Evolutionary conservation across 108 stramenopile species (phyloP), one percentile per base, ranked within the genome.

Genomic region (Discostella pseudostelligera): DNA sequence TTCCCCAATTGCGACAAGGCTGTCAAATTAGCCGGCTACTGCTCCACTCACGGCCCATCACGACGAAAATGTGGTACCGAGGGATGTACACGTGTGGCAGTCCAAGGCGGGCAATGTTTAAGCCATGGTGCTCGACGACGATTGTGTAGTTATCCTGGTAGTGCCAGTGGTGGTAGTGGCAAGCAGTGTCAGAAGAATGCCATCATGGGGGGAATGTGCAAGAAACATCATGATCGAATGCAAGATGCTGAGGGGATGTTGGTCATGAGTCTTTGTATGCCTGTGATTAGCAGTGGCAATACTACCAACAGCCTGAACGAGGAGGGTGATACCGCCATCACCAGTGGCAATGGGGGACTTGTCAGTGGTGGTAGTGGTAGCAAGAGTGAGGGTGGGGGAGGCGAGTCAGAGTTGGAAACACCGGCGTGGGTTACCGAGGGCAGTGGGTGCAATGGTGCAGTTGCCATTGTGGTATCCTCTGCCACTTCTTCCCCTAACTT

Each of bases 151-250:
- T 76, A 62, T 20, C 62, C 68, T 36, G 54, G 47, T 1, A 46
- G 50, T 13, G 14, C 26, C 3, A 1, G 8, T 2, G 60, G 56
- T 1, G 62, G 56, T 20, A 39, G 42, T 3, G 8, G 19, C 10
- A 42, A 45, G 57, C 29, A 21, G 26, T 79, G 78, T 44, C 50
- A 59, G 10, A 79, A 79, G 73, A 74, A 79, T 10, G 74, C 73
- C n/a, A 74, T 79, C n/a, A 42, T 63, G 42, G 69, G 56, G 24
- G 78, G 78, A 11, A 75, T 75, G 67, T 79, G 78, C 50, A 79
- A 79, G 69, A 79, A 79, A 62, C 78, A 79, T 17, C 54, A 79
- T 45, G 78, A 79, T 56, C n/a, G 69, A 62, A 59, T 59, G 39
- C 47, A 50, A 61, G 78, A 76, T 14, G 67, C 67, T 16, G 51